Evolutionary conservation across 1,139 yeast species (phyloP).

Genomic region (Magnusiomyces fungicola): DNA sequence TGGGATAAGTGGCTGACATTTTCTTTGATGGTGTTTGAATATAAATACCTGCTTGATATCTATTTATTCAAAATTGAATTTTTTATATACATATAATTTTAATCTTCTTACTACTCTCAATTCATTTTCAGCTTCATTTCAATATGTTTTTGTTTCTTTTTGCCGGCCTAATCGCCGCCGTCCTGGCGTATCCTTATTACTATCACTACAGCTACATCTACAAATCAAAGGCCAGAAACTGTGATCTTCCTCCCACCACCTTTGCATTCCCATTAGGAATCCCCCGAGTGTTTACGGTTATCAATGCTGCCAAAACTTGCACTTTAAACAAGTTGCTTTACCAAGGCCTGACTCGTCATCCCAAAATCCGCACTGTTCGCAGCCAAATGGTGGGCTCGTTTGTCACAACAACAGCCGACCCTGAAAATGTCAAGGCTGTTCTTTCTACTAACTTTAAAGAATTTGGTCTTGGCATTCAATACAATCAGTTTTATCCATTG

Average conservation of each 20-base stretch:
- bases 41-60: too few relatives aligned
- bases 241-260: neutral
- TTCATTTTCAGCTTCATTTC: too few relatives aligned
- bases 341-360: neutral
- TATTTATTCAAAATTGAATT: too few relatives aligned
- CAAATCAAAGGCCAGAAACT: too few relatives aligned
- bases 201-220: too few relatives aligned
- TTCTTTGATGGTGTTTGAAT: too few relatives aligned
- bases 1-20: too few relatives aligned
- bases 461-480: conserved; percentile 45
- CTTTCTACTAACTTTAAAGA: conserved; percentile 40
- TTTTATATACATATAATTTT: too few relatives aligned
- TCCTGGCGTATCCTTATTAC: too few relatives aligned
- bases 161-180: too few relatives aligned
- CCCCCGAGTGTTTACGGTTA: neutral
- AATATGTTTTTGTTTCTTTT: too few relatives aligned
- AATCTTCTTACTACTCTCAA: too few relatives aligned
- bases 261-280: conserved; percentile 7
- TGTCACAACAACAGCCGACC: conserved; percentile 37
- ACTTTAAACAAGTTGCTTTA: neutral
- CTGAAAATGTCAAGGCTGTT: conserved; percentile 37
- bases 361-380: conserved; percentile 6
- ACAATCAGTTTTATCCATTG: conserved; percentile 37
- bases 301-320: neutral
- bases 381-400: conserved; percentile 9